Percentiles rank a stretch among this genome's conserved stretches.
Evolutionary conservation across 495 filamentous ascomycete species (phyloP).

Genomic region (Acidomyces sp.): DNA sequence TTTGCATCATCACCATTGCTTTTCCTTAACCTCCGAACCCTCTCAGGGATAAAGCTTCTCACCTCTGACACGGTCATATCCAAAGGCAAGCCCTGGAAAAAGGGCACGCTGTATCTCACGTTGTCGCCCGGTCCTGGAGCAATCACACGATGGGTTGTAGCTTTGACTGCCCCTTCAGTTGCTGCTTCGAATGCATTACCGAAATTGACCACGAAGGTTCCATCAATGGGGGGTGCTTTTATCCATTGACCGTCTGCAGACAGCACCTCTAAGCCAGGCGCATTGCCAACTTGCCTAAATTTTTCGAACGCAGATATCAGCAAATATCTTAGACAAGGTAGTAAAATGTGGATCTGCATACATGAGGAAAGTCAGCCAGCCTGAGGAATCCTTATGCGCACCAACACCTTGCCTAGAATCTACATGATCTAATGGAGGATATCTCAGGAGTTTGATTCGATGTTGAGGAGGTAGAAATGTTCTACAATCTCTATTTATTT

Average conservation of each 20-base stretch:
- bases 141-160: constrained; percentile 39
- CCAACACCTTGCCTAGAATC: constrained; percentile 38
- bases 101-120: constrained; percentile 32
- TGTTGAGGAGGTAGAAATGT: constrained; percentile 33
- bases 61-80: constrained; percentile 24
- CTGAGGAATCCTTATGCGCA: constrained; percentile 44
- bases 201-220: constrained; percentile 45
- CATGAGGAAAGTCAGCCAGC: constrained; percentile 45
- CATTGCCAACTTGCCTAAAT: constrained; percentile 36
- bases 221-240: constrained; percentile 34
- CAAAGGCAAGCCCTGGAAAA: constrained; percentile 35
- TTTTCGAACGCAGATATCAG: too few species aligned
- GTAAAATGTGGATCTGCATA: too few species aligned
- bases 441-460: constrained; percentile 41
- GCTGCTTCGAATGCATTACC: constrained; percentile 46
- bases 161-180: constrained; percentile 39
- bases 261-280: constrained; percentile 39
- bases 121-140: constrained; percentile 10
- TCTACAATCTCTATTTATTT: not conserved
- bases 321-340: too few species aligned
- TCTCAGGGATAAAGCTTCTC: constrained; percentile 19
- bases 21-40: constrained; percentile 13
- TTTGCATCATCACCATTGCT: not conserved
- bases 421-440: constrained; percentile 26
- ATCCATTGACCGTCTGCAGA: constrained; percentile 36